These are phyloP conservation scores for Rhodofomes roseus DNA, from an alignment of 1,284 basidiomycete genomes.

Conservation along the genomic window DNA sequence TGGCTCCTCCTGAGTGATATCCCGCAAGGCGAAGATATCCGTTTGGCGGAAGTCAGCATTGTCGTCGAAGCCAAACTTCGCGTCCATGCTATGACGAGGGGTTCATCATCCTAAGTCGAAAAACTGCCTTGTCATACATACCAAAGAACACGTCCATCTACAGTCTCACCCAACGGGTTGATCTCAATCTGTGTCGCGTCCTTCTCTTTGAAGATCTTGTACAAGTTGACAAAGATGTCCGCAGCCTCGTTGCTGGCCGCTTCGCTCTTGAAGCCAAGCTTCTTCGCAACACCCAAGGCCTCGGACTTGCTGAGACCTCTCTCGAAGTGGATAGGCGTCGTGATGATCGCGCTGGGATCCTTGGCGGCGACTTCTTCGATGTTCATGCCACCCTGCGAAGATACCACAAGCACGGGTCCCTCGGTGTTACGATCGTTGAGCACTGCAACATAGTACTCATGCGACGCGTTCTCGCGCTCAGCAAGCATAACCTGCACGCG, in stretches of 20 bases:
- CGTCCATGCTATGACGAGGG: constrained; percentile 81
- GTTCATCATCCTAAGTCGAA: background rate
- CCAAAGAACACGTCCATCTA: constrained; percentile 94
- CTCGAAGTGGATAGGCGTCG: constrained; percentile 88
- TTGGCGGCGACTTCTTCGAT: constrained; percentile 99
- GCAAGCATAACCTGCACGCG: constrained; percentile 90
- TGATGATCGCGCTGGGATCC: constrained; percentile 94
- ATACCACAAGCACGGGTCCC: constrained; percentile 91
- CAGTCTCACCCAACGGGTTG: constrained; percentile 96
- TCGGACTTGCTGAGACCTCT: constrained; percentile 77
- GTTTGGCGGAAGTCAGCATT: constrained; percentile 98
- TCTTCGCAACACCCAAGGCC: constrained; percentile 80
- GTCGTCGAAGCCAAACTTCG: constrained; percentile 99
- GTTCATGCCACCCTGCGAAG: constrained; percentile 94
- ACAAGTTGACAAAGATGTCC: constrained; percentile 91
- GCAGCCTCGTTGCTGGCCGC: constrained; percentile 81
- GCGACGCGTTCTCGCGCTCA: constrained; percentile 88
- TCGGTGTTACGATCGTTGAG: constrained; percentile 93
- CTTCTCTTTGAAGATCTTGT: constrained; percentile 98
- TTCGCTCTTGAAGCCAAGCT: constrained; percentile 85
- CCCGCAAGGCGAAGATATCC: constrained; percentile 88
- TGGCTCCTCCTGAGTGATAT: constrained; percentile 93
- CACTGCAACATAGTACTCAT: constrained; percentile 98
- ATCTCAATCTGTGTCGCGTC: constrained; percentile 99
- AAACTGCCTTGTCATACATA: constrained; percentile 27